A percentile compares a stretch with the other conserved stretches of the same genome.
Evolutionary conservation across 805 yeast genomes (phyloP).

Genomic region (Hyphopichia homilentoma): DNA sequence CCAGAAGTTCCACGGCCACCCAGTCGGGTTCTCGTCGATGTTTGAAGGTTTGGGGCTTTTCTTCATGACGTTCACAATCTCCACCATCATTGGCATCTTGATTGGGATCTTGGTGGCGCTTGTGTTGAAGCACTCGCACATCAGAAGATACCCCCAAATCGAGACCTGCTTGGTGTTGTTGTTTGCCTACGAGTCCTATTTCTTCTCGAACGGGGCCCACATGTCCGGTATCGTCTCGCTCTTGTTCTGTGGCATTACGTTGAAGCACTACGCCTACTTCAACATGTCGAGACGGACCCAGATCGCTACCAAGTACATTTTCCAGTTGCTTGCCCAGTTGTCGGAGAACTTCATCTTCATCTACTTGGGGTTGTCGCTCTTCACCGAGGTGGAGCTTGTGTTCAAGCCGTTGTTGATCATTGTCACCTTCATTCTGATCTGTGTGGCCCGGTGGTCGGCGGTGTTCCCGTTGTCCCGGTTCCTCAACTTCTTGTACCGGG

Average conservation of each 20-base stretch:
- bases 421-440: constrained; percentile 83
- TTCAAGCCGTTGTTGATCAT: constrained; percentile 92
- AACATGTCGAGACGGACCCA: constrained; percentile 98
- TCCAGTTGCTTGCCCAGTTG: constrained; percentile 90
- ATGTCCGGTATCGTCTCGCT: constrained; percentile 98
- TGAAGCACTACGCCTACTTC: constrained; percentile 94
- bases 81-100: constrained; percentile 83
- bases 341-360: constrained; percentile 97
- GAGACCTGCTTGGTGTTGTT: constrained; percentile 90
- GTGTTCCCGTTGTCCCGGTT: constrained; percentile 89
- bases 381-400: constrained; percentile 93
- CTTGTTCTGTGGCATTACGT: constrained; percentile 91
- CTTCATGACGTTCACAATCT: constrained; percentile 87
- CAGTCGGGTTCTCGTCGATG: constrained; percentile 65
- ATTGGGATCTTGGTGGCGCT: constrained; percentile 88
- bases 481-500: constrained; percentile 72
- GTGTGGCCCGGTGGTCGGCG: constrained; percentile 95
- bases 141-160: constrained; percentile 92
- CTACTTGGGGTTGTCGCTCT: constrained; percentile 87
- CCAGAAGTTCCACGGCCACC: constrained; percentile 88
- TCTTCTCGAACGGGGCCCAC: constrained; percentile 97
- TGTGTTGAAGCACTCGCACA: constrained; percentile 85
- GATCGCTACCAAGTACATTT: constrained; percentile 91
- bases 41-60: constrained; percentile 94
- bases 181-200: constrained; percentile 93